Base-by-base conservation (phyloP, 805 yeast species). In the Yarrowia porcina region DNA sequence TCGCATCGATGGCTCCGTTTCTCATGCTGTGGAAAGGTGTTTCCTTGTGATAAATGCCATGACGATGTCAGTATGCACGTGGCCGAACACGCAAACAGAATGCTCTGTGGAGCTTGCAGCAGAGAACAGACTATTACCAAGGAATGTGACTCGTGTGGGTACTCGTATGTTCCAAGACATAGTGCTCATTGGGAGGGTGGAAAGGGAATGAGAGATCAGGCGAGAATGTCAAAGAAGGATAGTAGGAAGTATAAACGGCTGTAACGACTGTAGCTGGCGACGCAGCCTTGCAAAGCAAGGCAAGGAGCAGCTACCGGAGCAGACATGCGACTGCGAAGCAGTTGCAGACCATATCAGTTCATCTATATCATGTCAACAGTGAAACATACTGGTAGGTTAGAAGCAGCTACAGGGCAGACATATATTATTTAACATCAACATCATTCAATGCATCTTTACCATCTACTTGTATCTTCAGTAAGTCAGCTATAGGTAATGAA, bases 31-130 rank as follows among this genome's bases (percentile, higher is more conserved):
- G 69, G 70, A 52, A 70, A 75, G 47, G 79, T 77, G 8, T 77
- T 73, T 61, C 74, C 80, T 2, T 77, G 80, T 45, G 80, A 77
- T 62, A 65, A 69, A 49, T 77, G 80, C 65, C 80, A 77, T 57
- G 77, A 77, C 59, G 72, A 65, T 30, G 35, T 44, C 8, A 42
- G 54, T 33, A 45, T 35, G 42, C 63, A 59, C 18, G 35, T 44
- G 0, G 66, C 71, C 52, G 71, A 71, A 32, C 80, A 77, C 65
- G 79, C 79, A 8, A 67, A 66, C 35, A 69, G 79, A 17, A 77
- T 77, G 78, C 67, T 77, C 7, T 90, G 84, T 70, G 82, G 84
- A 67, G 83, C 84, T 70, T 83, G 80, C 69, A 93, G 90, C 77
- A 89, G 96, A 0, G 70, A 76, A 2, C 89, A 83, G 65, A 90